Evolutionary conservation across 441 rosid species (phyloP), one percentile per base, ranked within the genome.

Genomic region (Hura crepitans): DNA sequence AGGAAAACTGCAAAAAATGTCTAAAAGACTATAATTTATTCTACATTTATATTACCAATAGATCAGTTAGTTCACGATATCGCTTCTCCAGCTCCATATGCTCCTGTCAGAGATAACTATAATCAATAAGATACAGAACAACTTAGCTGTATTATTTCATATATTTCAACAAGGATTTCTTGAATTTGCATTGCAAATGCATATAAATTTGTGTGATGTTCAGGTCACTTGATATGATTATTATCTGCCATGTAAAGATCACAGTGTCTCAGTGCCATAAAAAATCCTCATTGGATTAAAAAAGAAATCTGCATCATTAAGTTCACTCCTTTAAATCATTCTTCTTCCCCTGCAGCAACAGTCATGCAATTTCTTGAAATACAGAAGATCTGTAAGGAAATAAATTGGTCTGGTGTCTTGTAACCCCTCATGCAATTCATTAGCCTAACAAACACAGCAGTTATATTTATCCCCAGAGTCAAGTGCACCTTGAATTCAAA

Each of bases 1-100:
- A 33, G 30, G 66, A 53, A 72, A 57, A 65, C 62, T 46, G 22
- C 25, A 72, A 53, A 66, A 51, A 35, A 23, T 57, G 58, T 13
- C n/a, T 35, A 31, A 62, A 77, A 66, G 50, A 68, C 2, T 31
- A 8, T 25, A 33, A 70, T 33, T 62, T 75, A 76, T 56, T 28
- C 46, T 42, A 30, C 70, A 71, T 69, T 76, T 13, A 59, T n/a
- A 25, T 85, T 89, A 93, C 99, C 98, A 96, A 81, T 66, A 96
- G 81, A 84, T 96, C 99, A 58, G 99, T 96, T 66, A 96, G 84
- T 75, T 93, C 99, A 62, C 97, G 97, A 78, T 96, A 96, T 65
- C 96, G 96, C 77, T 96, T 92, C 84, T 96, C 99, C 71, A 96
- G 90, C 84, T 96, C 99, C 77, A 85, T 85, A 77, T 93, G 99